phyloP scores from a whole-genome alignment of 2,329 filamentous ascomycete species.

The Colletotrichum cuscutae region DNA sequence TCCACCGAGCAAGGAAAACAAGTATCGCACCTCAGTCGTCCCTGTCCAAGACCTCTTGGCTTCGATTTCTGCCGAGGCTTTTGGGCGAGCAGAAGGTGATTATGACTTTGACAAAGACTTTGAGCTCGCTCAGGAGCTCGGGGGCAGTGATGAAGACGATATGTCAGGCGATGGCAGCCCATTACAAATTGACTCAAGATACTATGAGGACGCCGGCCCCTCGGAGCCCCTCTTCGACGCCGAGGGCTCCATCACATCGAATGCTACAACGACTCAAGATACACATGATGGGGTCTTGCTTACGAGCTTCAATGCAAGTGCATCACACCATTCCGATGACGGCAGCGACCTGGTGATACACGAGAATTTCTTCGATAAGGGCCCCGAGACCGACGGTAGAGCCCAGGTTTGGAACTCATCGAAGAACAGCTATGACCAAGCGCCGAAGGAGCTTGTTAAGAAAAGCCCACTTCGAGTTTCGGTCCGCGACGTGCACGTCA shows the following conservation, averaged over 20 bases:
- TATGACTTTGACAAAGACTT: slow-evolving; percentile 74
- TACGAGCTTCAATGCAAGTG: slow-evolving; percentile 48
- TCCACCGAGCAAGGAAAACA: slow-evolving; percentile 82
- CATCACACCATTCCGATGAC: slow-evolving; percentile 58
- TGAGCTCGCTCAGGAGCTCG: slow-evolving; percentile 61
- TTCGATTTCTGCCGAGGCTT: slow-evolving; percentile 89
- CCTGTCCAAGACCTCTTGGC: slow-evolving; percentile 89
- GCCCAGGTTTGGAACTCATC: slow-evolving; percentile 85
- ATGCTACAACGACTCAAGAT: slow-evolving; percentile 53
- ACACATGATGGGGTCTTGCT: slow-evolving; percentile 58
- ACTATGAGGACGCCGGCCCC: slow-evolving; percentile 55
- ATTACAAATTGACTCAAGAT: slow-evolving; percentile 55
- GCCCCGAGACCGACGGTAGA: slow-evolving; percentile 69
- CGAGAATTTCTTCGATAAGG: slow-evolving; percentile 80
- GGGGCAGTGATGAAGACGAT: slow-evolving; percentile 49
- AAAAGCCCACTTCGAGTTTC: slow-evolving; percentile 80
- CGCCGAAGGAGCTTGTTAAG: slow-evolving; percentile 69
- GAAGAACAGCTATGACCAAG: slow-evolving; percentile 77
- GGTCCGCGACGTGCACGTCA: slow-evolving; percentile 88
- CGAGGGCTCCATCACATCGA: slow-evolving; percentile 48
- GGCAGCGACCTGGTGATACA: slow-evolving; percentile 75
- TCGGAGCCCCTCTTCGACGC: slow-evolving; percentile 61
- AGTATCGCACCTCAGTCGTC: slow-evolving; percentile 88
- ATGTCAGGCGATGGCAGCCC: slow-evolving; percentile 45
- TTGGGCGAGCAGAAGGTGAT: slow-evolving; percentile 70